Conservation (phyloP, 805 yeast genomes). For the Yamadazyma sp. region DNA sequence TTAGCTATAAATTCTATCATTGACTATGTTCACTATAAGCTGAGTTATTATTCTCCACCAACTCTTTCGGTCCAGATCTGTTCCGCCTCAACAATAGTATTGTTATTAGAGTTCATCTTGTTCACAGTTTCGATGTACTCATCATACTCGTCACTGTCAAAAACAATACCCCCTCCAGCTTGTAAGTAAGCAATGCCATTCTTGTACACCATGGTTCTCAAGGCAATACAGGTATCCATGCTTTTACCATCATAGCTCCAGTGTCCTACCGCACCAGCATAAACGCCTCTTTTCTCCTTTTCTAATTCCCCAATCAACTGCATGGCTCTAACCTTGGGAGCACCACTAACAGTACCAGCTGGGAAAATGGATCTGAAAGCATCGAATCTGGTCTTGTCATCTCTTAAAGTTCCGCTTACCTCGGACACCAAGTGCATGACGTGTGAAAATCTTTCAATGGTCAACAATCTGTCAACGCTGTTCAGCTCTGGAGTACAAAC, state of each 20-base stretch:
- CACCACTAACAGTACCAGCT: slow-evolving; percentile 98
- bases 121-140: slow-evolving; percentile 96
- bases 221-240: slow-evolving; percentile 97
- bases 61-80: slow-evolving; percentile 53
- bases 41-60: slow-evolving; percentile 3
- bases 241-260: slow-evolving; percentile 95
- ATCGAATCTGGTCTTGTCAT: slow-evolving; percentile 86
- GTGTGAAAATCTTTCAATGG: slow-evolving; percentile 92
- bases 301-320: slow-evolving; percentile 88
- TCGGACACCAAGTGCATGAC: slow-evolving; percentile 96
- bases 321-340: slow-evolving; percentile 98
- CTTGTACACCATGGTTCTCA: slow-evolving; percentile 94
- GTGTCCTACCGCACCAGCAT: slow-evolving; percentile 98
- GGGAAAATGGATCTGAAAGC: slow-evolving; percentile 98
- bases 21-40: no score
- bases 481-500: slow-evolving; percentile 88
- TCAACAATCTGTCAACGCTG: slow-evolving; percentile 81
- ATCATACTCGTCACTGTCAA: slow-evolving; percentile 91
- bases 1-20: background rate
- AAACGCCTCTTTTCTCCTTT: slow-evolving; percentile 89
- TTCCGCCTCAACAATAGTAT: slow-evolving; percentile 92
- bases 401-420: slow-evolving; percentile 86
- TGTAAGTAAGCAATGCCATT: slow-evolving; percentile 89
- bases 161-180: slow-evolving; percentile 99
- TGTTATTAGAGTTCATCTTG: slow-evolving; percentile 92